Evolutionary conservation across 2,329 filamentous ascomycete genomes (phyloP), one percentile per base, ranked within the genome.

Genomic region (Penicillium concentricum): DNA sequence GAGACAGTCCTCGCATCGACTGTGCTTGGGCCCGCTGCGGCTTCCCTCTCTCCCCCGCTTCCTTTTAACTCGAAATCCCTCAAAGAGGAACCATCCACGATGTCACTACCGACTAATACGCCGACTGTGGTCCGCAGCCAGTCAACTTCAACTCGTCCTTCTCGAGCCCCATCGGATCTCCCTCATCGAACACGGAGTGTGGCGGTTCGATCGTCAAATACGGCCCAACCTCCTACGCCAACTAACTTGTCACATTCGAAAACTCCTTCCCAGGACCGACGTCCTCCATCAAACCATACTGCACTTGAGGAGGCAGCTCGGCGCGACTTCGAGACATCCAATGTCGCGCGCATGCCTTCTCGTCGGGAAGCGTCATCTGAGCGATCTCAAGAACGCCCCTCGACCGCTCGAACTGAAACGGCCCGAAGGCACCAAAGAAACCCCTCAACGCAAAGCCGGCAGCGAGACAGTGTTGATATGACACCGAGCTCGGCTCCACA

Each of bases 251-350:
- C 70, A 50, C 72, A 72, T 56, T 69, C 76, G 26, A 74, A 75
- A 61, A 73, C 74, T 28, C 69, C 77, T 54, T 72, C 74, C 15
- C 69, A 77, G 74, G 72, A 80, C 54, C 76, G 76, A 57, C 78
- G 79, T 44, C 74, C 79, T 46, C 75, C 72, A 48, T 72, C 72
- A 56, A 81, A 77, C 68, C 79, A 75, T 66, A 72, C 74, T 47
- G 76, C 78, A 43, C 77, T 85, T 43, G 77, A 77, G 55, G 79
- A 77, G 70, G 80, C 83, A 65, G 79, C 81, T 55, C 85, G 88
- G 68, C 82, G 87, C 73, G 90, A 94, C 76, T 87, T 87, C 79
- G 90, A 93, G 76, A 83, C 87, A 67, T 80, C 82, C 67, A 87
- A 87, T 78, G 74, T 89, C 78, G 83, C 84, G 67, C 79, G 82